phyloP scores from a whole-genome alignment of 306 rosid genomes.

The Castanopsis chinensis region DNA sequence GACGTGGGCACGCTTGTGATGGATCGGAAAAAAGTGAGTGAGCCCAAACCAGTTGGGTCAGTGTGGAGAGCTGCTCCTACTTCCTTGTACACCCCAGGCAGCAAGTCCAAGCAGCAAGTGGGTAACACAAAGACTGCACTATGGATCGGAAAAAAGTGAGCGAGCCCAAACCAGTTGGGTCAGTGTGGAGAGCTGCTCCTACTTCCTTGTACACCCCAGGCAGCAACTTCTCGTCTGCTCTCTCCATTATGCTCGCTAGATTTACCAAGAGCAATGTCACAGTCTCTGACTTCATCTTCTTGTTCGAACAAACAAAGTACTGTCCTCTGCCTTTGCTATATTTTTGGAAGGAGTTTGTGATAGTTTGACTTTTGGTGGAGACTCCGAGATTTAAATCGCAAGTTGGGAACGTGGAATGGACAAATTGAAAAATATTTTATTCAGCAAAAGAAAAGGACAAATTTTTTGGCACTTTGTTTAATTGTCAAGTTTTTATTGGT shows the following conservation, averaged over 20 bases:
- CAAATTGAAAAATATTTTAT: too few relatives aligned
- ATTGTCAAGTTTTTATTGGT: too few relatives aligned
- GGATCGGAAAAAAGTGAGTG: slow-evolving; percentile 69
- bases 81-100: slow-evolving; percentile 78
- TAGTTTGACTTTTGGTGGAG: not conserved
- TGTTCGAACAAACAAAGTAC: not conserved
- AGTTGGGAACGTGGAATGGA: too few relatives aligned
- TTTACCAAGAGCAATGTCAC: slow-evolving; percentile 57
- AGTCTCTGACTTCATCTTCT: slow-evolving; percentile 55
- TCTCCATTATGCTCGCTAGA: slow-evolving; percentile 64
- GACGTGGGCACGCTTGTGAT: slow-evolving; percentile 68
- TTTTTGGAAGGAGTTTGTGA: not conserved
- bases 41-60: slow-evolving; percentile 75
- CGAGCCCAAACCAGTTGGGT: slow-evolving; percentile 72
- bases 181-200: slow-evolving; percentile 61
- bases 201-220: slow-evolving; percentile 81
- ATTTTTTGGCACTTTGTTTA: too few relatives aligned
- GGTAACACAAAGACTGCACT: slow-evolving; percentile 69
- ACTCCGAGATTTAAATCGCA: too few relatives aligned
- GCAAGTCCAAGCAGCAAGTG: slow-evolving; percentile 62
- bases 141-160: slow-evolving; percentile 70
- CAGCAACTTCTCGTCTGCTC: slow-evolving; percentile 67
- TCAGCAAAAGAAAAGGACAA: too few relatives aligned
- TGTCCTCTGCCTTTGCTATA: not conserved
- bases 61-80: slow-evolving; percentile 62